Conservation (phyloP, 495 filamentous ascomycete species). For the Talaromyces trachyspermus region DNA sequence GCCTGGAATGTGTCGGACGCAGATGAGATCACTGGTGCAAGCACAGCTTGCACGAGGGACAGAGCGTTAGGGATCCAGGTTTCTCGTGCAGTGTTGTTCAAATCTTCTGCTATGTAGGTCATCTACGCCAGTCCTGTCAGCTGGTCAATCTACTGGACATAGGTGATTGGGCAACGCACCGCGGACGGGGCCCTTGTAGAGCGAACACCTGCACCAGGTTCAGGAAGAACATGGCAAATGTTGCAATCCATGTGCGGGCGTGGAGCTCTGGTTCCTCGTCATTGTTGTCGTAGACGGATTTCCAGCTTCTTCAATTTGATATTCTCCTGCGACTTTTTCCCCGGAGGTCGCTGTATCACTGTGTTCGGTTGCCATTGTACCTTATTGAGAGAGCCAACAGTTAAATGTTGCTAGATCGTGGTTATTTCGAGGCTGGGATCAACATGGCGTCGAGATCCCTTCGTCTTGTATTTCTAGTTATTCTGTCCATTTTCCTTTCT, state of each 20-base stretch:
- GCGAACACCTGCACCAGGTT: background rate
- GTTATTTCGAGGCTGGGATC: too few relatives aligned
- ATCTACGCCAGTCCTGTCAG: background rate
- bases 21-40: background rate
- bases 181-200: background rate
- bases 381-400: background rate
- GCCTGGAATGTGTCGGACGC: background rate
- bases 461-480: too few relatives aligned
- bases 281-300: background rate
- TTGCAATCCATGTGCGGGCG: background rate
- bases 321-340: background rate
- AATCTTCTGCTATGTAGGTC: background rate
- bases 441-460: too few relatives aligned
- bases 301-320: background rate
- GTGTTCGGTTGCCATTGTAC: background rate
- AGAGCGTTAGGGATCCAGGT: background rate
- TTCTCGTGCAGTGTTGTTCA: background rate
- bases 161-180: background rate
- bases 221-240: background rate
- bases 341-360: background rate
- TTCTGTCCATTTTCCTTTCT: too few relatives aligned
- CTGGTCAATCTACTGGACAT: background rate
- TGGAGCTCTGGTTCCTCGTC: background rate
- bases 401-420: too few relatives aligned
- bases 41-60: background rate